These are phyloP conservation scores for Parasitella parasitica DNA, from an alignment of 371 early-diverging fungal species.

Conservation along the genomic window DNA sequence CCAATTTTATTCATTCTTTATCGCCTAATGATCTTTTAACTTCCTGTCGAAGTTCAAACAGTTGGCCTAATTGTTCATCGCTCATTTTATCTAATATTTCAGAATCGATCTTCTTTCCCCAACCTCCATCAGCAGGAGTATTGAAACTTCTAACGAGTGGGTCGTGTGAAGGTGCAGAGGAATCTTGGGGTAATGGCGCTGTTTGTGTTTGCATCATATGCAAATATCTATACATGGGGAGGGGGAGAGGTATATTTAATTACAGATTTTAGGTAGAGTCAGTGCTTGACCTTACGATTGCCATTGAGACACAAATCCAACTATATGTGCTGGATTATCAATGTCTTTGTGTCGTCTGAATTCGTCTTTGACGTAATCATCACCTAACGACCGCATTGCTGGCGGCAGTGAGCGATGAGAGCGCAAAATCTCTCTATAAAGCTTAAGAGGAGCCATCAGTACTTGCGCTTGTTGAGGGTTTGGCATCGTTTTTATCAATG, in stretches of 20 bases:
- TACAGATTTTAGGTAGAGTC: too few relatives aligned
- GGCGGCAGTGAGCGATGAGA: constrained; percentile 58
- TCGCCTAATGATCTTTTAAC: constrained; percentile 45
- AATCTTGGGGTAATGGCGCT: constrained; percentile 26
- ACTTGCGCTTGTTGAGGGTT: constrained; percentile 24
- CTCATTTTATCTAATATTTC: constrained; percentile 59
- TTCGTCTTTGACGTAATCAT: constrained; percentile 69
- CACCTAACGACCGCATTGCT: constrained; percentile 61
- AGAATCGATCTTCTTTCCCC: constrained; percentile 56
- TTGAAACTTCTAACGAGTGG: constrained; percentile 38
- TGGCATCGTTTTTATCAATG: constrained; percentile 3
- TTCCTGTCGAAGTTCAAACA: constrained; percentile 64
- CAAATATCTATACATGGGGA: constrained; percentile 24
- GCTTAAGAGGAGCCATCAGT: constrained; percentile 53
- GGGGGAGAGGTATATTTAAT: too few relatives aligned
- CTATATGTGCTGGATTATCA: constrained; percentile 66
- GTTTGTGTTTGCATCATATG: constrained; percentile 37
- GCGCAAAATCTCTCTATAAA: constrained; percentile 63
- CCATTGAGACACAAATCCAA: constrained; percentile 68
- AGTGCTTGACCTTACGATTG: constrained; percentile 49
- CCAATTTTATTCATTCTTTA: constrained; percentile 18
- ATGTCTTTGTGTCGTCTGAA: constrained; percentile 63
- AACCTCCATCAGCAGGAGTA: constrained; percentile 32
- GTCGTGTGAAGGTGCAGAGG: constrained; percentile 30
- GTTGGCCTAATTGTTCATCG: constrained; percentile 68